A percentile compares a stretch with the other conserved stretches of the same genome.
phyloP scores from a whole-genome alignment of 1,284 basidiomycete species.

The Macrocystidia cucumis region DNA sequence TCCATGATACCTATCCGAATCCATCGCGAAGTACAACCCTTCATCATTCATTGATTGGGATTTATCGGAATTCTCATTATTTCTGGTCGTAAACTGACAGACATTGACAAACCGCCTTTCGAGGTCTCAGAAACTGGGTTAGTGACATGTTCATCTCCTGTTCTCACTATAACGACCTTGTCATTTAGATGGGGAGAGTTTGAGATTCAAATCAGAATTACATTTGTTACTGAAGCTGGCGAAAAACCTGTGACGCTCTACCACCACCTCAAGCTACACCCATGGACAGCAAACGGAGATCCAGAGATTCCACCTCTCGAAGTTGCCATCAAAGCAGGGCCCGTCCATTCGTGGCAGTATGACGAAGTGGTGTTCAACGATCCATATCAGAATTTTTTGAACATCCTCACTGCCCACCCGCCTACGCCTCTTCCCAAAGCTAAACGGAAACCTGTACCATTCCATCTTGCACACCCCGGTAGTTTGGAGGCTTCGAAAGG shows the following conservation, averaged over 20 bases:
- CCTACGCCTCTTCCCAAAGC: slow-evolving; percentile 76
- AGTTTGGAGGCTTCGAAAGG: slow-evolving; percentile 58
- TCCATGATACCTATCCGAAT: slow-evolving; percentile 95
- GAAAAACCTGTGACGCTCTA: slow-evolving; percentile 87
- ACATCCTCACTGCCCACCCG: slow-evolving; percentile 74
- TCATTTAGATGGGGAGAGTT: slow-evolving; percentile 92
- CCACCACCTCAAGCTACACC: slow-evolving; percentile 95
- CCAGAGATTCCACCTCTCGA: slow-evolving; percentile 59
- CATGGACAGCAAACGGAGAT: slow-evolving; percentile 67
- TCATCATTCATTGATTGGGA: not conserved
- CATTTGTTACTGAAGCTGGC: slow-evolving; percentile 85
- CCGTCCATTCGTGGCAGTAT: slow-evolving; percentile 98
- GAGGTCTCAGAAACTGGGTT: slow-evolving; percentile 94
- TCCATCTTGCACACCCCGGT: slow-evolving; percentile 55
- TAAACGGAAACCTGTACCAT: slow-evolving; percentile 60
- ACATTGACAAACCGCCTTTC: slow-evolving; percentile 90
- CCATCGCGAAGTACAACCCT: slow-evolving; percentile 84
- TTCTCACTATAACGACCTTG: not conserved
- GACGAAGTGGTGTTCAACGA: slow-evolving; percentile 98
- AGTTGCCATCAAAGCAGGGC: slow-evolving; percentile 53
- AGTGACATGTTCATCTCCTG: slow-evolving; percentile 3
- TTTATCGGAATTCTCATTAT: slow-evolving; percentile 1
- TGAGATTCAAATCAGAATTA: slow-evolving; percentile 90
- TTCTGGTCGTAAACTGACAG: slow-evolving; percentile 31
- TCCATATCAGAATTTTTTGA: slow-evolving; percentile 85